These are phyloP conservation scores for Pyrenochaeta sp. DNA, from an alignment of 2,329 filamentous ascomycete genomes.

Conservation along the genomic window DNA sequence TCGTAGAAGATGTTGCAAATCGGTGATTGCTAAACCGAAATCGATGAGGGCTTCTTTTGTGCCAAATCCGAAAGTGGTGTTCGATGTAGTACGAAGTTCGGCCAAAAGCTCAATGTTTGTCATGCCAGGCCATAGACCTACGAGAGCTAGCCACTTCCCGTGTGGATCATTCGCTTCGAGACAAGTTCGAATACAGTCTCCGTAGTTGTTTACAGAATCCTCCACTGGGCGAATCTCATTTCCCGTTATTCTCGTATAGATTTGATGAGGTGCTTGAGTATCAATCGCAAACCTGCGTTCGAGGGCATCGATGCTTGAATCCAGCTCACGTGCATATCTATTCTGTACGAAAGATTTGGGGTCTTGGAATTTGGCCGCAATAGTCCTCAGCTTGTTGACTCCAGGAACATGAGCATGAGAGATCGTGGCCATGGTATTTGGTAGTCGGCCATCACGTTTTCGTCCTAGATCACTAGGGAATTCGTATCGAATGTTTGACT, in stretches of 20 bases:
- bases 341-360: constrained; percentile 45
- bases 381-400: constrained; percentile 16
- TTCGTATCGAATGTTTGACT: no score
- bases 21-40: constrained; percentile 55
- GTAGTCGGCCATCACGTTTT: no score
- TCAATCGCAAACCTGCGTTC: constrained; percentile 1
- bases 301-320: constrained; percentile 45
- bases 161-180: constrained; percentile 31
- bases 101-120: constrained; percentile 56
- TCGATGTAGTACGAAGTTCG: constrained; percentile 53
- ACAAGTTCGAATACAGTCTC: constrained; percentile 11
- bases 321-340: constrained; percentile 50
- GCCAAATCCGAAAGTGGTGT: constrained; percentile 36
- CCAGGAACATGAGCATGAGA: constrained; percentile 2
- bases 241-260: constrained; percentile 8
- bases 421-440: no score
- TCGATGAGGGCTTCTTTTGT: constrained; percentile 53
- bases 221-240: constrained; percentile 22
- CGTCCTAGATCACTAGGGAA: no score
- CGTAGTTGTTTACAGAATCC: constrained; percentile 12
- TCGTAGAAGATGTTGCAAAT: constrained; percentile 55
- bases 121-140: constrained; percentile 56
- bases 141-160: constrained; percentile 52
- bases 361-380: constrained; percentile 19
- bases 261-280: background rate